Conservation (phyloP, 441 rosid species). For the Gossypium trilobum region DNA sequence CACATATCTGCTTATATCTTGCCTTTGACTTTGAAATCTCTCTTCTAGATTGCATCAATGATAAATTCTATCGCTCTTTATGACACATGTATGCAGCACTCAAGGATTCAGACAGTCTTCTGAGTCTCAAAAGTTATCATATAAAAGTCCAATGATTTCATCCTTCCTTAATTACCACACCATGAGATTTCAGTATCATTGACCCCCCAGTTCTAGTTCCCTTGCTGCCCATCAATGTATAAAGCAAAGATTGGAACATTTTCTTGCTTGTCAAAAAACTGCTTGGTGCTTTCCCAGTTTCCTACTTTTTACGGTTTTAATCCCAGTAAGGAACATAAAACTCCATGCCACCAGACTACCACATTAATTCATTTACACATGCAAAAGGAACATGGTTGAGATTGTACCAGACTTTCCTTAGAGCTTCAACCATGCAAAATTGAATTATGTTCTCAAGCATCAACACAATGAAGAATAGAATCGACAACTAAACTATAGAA, state of each 20-base stretch:
- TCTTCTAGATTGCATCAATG: not conserved
- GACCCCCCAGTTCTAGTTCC: not conserved
- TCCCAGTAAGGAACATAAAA: not conserved
- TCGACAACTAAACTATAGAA: not conserved
- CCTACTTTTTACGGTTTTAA: not conserved
- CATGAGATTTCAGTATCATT: not conserved
- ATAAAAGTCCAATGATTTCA: not conserved
- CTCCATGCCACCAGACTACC: not conserved
- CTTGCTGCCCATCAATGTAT: not conserved
- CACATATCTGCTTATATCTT: not conserved
- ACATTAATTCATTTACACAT: not conserved
- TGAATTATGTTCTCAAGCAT: not conserved
- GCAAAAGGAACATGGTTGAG: conserved; percentile 3
- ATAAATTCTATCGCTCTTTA: not conserved
- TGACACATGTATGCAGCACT: not conserved
- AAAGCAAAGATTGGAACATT: not conserved
- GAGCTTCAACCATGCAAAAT: not conserved
- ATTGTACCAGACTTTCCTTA: not conserved
- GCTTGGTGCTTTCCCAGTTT: not conserved
- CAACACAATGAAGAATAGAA: not conserved
- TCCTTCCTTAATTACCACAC: not conserved
- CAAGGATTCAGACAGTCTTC: not conserved
- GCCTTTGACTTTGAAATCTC: not conserved
- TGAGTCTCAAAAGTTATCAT: not conserved
- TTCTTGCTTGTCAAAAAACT: not conserved